phyloP scores from a whole-genome alignment of 257 asterid genomes.

The Knoxia roxburghii region DNA sequence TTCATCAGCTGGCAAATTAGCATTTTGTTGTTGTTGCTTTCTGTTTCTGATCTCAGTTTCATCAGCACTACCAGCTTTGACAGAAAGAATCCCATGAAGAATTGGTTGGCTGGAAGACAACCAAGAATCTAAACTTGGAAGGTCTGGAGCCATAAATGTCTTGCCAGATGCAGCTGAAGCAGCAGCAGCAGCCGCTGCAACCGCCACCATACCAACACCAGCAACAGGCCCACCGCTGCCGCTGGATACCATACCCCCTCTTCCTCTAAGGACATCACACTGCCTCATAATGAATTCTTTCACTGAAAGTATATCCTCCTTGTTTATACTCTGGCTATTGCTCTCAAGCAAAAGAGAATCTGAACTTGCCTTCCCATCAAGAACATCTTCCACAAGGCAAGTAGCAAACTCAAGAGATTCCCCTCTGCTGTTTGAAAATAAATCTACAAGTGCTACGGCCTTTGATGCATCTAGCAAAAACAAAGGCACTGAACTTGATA shows the following conservation, averaged over 20 bases:
- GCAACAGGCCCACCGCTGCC: slow-evolving; percentile 51
- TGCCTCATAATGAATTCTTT: slow-evolving; percentile 84
- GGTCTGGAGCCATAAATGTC: slow-evolving; percentile 51
- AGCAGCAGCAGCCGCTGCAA: slow-evolving; percentile 93
- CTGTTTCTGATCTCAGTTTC: slow-evolving; percentile 28
- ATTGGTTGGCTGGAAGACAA: slow-evolving; percentile 58
- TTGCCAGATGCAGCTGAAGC: slow-evolving; percentile 73
- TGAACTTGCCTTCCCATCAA: slow-evolving; percentile 80
- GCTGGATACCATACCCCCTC: slow-evolving; percentile 51
- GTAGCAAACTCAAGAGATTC: slow-evolving; percentile 86
- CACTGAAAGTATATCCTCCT: slow-evolving; percentile 67
- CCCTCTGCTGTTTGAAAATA: slow-evolving; percentile 48
- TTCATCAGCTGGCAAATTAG: slow-evolving; percentile 26
- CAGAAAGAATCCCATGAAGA: slow-evolving; percentile 62
- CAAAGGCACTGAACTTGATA: slow-evolving; percentile 51
- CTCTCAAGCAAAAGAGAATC: slow-evolving; percentile 86
- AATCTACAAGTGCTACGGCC: slow-evolving; percentile 73
- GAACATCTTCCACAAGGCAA: slow-evolving; percentile 63
- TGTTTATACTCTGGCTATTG: slow-evolving; percentile 47
- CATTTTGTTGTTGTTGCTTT: slow-evolving; percentile 28
- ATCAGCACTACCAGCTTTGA: slow-evolving; percentile 27
- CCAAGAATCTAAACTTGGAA: slow-evolving; percentile 83
- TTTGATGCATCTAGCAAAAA: slow-evolving; percentile 85
- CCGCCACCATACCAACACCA: slow-evolving; percentile 89
- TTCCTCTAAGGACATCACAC: slow-evolving; percentile 72